phyloP scores from a whole-genome alignment of 2,329 filamentous ascomycete genomes.

The Fusarium aywerte region DNA sequence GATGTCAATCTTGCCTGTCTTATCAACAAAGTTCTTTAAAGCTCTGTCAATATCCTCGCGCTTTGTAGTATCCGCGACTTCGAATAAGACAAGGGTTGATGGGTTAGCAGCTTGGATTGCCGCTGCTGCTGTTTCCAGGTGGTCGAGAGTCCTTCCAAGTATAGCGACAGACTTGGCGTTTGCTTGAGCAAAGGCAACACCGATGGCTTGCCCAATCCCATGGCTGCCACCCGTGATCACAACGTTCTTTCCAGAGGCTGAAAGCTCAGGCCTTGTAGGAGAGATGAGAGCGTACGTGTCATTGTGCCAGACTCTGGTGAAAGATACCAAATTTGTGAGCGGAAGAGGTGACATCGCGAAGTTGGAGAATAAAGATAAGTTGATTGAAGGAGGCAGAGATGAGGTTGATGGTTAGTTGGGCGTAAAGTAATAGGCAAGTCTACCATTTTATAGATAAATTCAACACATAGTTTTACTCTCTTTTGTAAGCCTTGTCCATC shows the following conservation, averaged over 20 bases:
- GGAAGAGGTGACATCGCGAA: constrained; percentile 3
- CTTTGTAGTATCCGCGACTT: background rate
- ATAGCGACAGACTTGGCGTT: constrained; percentile 53
- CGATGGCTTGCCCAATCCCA: constrained; percentile 72
- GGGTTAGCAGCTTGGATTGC: background rate
- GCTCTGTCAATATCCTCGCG: background rate
- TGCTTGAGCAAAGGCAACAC: constrained; percentile 63
- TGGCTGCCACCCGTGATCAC: constrained; percentile 72
- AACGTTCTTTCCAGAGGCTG: constrained; percentile 56
- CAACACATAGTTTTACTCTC: fast-evolving
- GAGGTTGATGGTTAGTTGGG: background rate
- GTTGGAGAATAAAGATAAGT: too few relatives aligned
- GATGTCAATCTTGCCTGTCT: constrained; percentile 30
- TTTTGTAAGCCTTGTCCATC: background rate
- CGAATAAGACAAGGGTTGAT: background rate
- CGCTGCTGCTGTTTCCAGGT: constrained; percentile 42
- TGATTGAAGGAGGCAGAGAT: background rate
- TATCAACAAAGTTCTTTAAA: background rate
- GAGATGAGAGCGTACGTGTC: constrained; percentile 47
- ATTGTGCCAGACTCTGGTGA: constrained; percentile 39
- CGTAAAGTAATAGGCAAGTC: fast-evolving
- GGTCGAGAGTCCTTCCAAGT: constrained; percentile 50
- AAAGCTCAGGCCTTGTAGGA: constrained; percentile 48
- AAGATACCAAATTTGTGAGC: background rate
- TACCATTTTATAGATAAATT: background rate